A percentile compares a stretch with the other conserved stretches of the same genome.
Evolutionary conservation across 2,329 filamentous ascomycete genomes (phyloP).

Genomic region (Fusarium poae): DNA sequence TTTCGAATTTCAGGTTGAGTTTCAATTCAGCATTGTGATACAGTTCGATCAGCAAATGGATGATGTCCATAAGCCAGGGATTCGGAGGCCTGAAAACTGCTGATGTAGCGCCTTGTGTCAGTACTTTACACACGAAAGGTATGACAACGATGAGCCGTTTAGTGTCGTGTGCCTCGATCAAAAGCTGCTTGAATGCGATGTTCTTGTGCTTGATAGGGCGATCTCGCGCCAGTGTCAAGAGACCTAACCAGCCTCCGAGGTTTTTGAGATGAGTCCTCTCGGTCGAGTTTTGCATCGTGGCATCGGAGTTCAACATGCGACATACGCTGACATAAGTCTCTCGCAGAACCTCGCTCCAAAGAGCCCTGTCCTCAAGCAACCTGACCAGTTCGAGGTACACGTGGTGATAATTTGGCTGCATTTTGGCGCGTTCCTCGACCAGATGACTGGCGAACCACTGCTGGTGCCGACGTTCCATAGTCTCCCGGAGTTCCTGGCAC

Average conservation of each 20-base stretch:
- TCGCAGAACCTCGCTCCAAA: constrained; percentile 91
- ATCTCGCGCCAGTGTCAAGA: constrained; percentile 90
- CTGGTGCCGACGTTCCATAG: constrained; percentile 83
- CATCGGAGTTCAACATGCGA: constrained; percentile 89
- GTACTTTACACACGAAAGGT: constrained; percentile 96
- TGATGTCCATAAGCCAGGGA: constrained; percentile 97
- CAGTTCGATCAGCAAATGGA: constrained; percentile 89
- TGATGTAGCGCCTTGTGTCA: constrained; percentile 86
- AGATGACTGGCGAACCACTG: constrained; percentile 98
- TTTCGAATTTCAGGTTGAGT: constrained; percentile 97
- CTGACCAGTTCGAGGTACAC: constrained; percentile 92
- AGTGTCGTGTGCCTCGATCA: constrained; percentile 93
- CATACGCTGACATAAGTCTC: constrained; percentile 92
- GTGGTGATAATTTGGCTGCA: constrained; percentile 96
- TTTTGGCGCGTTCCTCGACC: constrained; percentile 94
- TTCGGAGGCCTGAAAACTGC: constrained; percentile 94
- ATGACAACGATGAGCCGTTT: constrained; percentile 93
- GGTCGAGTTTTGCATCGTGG: constrained; percentile 83
- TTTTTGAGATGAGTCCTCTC: constrained; percentile 94
- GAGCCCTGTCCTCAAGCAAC: constrained; percentile 79
- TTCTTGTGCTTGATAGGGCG: constrained; percentile 97
- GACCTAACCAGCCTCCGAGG: constrained; percentile 91
- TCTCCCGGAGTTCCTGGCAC: constrained; percentile 82
- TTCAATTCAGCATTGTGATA: constrained; percentile 95
- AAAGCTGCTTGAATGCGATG: constrained; percentile 94